Evolutionary conservation across 148 eudicot species (phyloP), one percentile per base, ranked within the genome.

Genomic region (Polygonum maritimum): DNA sequence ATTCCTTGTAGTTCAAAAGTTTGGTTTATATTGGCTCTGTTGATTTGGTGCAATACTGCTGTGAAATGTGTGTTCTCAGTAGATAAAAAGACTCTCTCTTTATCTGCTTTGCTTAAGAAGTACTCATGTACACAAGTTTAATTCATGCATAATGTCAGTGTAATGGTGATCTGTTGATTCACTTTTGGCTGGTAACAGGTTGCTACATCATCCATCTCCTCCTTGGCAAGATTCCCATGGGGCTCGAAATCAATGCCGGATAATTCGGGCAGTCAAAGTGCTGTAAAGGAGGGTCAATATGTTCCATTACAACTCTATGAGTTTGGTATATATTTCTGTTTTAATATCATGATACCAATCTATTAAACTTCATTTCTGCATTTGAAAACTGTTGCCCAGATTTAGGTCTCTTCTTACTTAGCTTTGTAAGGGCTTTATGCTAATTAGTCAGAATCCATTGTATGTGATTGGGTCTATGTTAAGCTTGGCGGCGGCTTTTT

Each of bases 151-250:
- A 3, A 14, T 4, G 40, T n/a, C n/a, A n/a, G n/a, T 11, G 21
- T 18, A 14, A 3, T 33, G 18, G 9, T 41, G 63, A 71, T 14
- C n/a, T n/a, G 26, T 39, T 39, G 33, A 26, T 55, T 55, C 39
- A 35, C 55, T 71, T 16, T 79, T 79, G 35, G 48, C 65, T 18
- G 75, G 40, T 73, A 62, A 73, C 79, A 85, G 88, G 86, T 78
- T 60, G 81, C 82, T 11, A 78, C 88, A 47, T 87, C 90, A 77
- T 83, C 88, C 36, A 67, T 87, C 69, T 79, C 90, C 45, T 76
- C 83, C 67, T 71, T 87, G 77, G 83, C 82, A 73, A 85, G 88
- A 75, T 77, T 82, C 69, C 86, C 85, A 26, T 87, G 90, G 88
- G 90, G 90, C 3, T 85, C 88, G 58, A 85, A 74, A 71, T 83